Percentiles rank a stretch among this genome's conserved stretches.
Conservation (phyloP, 83 land plant genomes). For the Picea abies region DNA sequence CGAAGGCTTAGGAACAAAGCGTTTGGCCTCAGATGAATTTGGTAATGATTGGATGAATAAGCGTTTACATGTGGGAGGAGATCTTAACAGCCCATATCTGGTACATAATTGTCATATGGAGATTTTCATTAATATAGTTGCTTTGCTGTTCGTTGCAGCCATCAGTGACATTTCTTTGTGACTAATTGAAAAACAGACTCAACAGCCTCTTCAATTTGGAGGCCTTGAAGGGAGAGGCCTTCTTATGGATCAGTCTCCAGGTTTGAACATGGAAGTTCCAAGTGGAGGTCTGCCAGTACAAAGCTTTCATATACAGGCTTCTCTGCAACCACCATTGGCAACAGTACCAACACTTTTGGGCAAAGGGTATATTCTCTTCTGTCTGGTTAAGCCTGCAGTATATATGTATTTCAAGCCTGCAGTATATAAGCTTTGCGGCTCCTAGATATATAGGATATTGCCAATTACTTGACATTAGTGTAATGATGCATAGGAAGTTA, state of each 20-base stretch:
- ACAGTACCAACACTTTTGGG: constrained; percentile 40
- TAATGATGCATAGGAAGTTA: too few relatives aligned
- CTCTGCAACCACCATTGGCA: constrained; percentile 17
- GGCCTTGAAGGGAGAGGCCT: constrained; percentile 27
- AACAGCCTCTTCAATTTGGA: constrained; percentile 20
- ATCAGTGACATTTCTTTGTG: background rate
- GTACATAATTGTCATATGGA: constrained; percentile 19
- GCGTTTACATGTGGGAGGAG: constrained; percentile 58
- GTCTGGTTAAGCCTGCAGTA: background rate
- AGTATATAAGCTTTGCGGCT: background rate
- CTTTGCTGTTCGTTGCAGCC: background rate
- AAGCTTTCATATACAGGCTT: constrained; percentile 23
- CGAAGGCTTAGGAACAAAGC: constrained; percentile 60
- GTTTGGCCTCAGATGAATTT: constrained; percentile 63
- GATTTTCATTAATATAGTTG: background rate
- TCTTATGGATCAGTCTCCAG: constrained; percentile 18
- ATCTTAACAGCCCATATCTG: constrained; percentile 22
- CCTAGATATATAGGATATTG: background rate
- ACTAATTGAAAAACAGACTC: constrained; percentile 14
- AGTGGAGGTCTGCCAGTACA: constrained; percentile 17
- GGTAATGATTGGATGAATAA: constrained; percentile 57
- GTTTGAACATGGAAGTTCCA: constrained; percentile 16
- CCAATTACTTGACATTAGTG: too few relatives aligned
- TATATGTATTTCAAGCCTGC: too few relatives aligned
- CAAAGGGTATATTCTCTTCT: constrained; percentile 42